phyloP scores from a whole-genome alignment of 2,329 filamentous ascomycete genomes.

The Chrysosphaeria jannelii region DNA sequence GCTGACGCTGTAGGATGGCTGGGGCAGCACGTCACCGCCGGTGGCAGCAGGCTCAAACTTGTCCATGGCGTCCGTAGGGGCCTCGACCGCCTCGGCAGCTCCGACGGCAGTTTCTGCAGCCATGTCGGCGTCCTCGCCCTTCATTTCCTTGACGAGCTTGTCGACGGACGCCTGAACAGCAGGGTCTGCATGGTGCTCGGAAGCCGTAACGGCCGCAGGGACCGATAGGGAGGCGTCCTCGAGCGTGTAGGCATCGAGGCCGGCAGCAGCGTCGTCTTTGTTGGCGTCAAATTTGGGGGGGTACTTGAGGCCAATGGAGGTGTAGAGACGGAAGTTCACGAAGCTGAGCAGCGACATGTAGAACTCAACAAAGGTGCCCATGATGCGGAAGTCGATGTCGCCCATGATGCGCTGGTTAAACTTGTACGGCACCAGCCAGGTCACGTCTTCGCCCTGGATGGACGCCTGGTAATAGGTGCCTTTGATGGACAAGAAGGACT shows the following conservation, averaged over 20 bases:
- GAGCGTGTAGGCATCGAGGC: slow-evolving; percentile 70
- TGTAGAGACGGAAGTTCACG: slow-evolving; percentile 87
- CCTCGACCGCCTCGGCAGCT: no score
- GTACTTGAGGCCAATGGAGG: slow-evolving; percentile 70
- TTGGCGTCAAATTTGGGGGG: slow-evolving; percentile 73
- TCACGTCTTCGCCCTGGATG: slow-evolving; percentile 83
- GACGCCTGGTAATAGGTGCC: slow-evolving; percentile 98
- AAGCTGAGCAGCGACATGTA: slow-evolving; percentile 92
- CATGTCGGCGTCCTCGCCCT: slow-evolving; percentile 18
- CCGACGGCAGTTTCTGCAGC: no score
- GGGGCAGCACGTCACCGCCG: slow-evolving; percentile 60
- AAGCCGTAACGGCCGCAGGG: slow-evolving; percentile 7
- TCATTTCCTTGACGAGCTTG: slow-evolving; percentile 37
- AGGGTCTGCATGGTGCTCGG: slow-evolving; percentile 22
- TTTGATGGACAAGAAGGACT: slow-evolving; percentile 95
- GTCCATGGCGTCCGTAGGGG: slow-evolving; percentile 38
- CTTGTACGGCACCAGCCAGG: slow-evolving; percentile 93
- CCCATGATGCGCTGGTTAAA: slow-evolving; percentile 87
- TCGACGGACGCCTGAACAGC: slow-evolving; percentile 34
- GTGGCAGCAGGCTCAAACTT: slow-evolving; percentile 67
- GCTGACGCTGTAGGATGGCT: slow-evolving; percentile 36
- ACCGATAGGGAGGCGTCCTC: slow-evolving; percentile 30
- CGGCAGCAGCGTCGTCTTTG: slow-evolving; percentile 71
- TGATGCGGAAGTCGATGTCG: slow-evolving; percentile 94
- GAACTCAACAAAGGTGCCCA: slow-evolving; percentile 97